A percentile compares a stretch with the other conserved stretches of the same genome.
phyloP scores from a whole-genome alignment of 2,329 filamentous ascomycete species.

The Fusarium humuli region DNA sequence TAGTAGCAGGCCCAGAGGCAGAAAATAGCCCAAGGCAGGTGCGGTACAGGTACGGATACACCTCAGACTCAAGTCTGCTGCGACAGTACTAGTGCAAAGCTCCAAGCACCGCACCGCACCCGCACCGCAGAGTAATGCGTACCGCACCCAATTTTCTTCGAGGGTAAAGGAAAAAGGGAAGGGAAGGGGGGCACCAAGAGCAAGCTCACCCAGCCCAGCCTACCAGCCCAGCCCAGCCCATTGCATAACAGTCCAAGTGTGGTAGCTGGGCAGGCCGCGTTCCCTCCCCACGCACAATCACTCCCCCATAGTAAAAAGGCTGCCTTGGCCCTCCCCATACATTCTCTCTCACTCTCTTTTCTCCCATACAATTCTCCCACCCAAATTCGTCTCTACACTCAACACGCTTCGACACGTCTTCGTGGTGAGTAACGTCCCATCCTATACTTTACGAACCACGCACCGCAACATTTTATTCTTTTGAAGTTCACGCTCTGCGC shows the following conservation, averaged over 20 bases:
- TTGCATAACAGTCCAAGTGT: constrained; percentile 45
- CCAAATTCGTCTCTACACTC: constrained; percentile 59
- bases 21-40: constrained; percentile 35
- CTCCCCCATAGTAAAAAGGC: constrained; percentile 74
- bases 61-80: constrained; percentile 20
- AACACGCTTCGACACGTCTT: constrained; percentile 55
- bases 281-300: constrained; percentile 64
- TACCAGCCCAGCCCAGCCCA: constrained; percentile 32
- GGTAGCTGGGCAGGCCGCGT: constrained; percentile 47
- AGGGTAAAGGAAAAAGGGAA: constrained; percentile 24
- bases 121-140: no score
- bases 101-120: constrained; percentile 42
- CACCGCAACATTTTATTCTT: constrained; percentile 51
- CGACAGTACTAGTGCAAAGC: constrained; percentile 42
- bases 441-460: constrained; percentile 38
- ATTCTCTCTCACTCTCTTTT: constrained; percentile 66
- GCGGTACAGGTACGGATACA: constrained; percentile 34
- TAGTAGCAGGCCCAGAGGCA: constrained; percentile 28
- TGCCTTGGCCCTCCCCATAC: constrained; percentile 65
- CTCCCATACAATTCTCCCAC: constrained; percentile 72
- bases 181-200: constrained; percentile 38
- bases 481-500: constrained; percentile 49
- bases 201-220: constrained; percentile 33
- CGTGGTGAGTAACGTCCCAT: constrained; percentile 64
- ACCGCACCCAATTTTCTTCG: constrained; percentile 44